phyloP scores from a whole-genome alignment of 1,284 basidiomycete genomes.

The Cerrena zonata region DNA sequence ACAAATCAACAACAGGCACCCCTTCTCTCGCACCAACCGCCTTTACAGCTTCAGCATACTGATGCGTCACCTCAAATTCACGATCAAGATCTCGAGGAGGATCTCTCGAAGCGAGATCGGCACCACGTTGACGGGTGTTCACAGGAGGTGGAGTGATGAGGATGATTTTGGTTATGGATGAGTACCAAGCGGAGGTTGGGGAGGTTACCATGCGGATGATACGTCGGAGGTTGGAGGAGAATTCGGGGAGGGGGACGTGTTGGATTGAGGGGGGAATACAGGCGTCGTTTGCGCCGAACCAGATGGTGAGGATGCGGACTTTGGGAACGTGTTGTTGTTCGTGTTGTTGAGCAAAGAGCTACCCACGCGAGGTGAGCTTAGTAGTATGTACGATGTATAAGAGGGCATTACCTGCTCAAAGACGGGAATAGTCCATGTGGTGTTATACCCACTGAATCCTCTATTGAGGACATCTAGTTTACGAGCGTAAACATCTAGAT shows the following conservation, averaged over 20 bases:
- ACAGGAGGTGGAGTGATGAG: slow-evolving; percentile 83
- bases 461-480: slow-evolving; percentile 81
- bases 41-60: slow-evolving; percentile 67
- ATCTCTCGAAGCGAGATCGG: slow-evolving; percentile 40
- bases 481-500: slow-evolving; percentile 65
- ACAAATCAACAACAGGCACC: slow-evolving; percentile 66
- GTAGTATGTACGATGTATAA: not conserved
- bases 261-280: slow-evolving; percentile 44
- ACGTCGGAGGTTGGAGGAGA: slow-evolving; percentile 57
- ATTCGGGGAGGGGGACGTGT: slow-evolving; percentile 67
- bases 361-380: too few relatives aligned
- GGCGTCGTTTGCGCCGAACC: slow-evolving; percentile 87
- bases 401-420: slow-evolving; percentile 72
- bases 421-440: slow-evolving; percentile 75
- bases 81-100: slow-evolving; percentile 50
- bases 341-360: slow-evolving; percentile 55
- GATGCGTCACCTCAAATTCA: slow-evolving; percentile 51
- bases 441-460: slow-evolving; percentile 77
- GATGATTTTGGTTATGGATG: slow-evolving; percentile 70
- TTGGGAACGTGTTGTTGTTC: slow-evolving; percentile 48
- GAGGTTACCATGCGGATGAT: slow-evolving; percentile 61
- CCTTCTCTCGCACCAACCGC: slow-evolving; percentile 49
- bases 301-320: slow-evolving; percentile 72
- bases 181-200: slow-evolving; percentile 60
- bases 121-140: slow-evolving; percentile 51